A percentile compares a stretch with the other conserved stretches of the same genome.
Evolutionary conservation across 2,329 filamentous ascomycete species (phyloP).

Genomic region (Aspergillus bombycis): DNA sequence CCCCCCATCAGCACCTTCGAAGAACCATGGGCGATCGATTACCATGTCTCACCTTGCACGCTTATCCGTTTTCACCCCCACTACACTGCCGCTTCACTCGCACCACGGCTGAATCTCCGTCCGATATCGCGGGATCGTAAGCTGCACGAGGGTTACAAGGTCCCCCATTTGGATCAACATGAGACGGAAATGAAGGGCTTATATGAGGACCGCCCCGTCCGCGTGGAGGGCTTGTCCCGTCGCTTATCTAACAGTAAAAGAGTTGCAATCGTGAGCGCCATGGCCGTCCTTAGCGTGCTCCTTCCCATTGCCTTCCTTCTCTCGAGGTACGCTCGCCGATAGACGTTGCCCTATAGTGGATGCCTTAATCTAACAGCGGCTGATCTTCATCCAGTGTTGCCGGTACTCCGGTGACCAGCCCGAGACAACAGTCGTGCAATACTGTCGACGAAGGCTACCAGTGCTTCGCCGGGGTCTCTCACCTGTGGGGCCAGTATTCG

Average conservation of each 20-base stretch:
- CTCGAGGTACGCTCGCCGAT: constrained; percentile 15
- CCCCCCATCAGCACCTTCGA: background rate
- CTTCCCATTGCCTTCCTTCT: constrained; percentile 17
- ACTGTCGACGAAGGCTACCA: constrained; percentile 61
- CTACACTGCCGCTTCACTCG: background rate
- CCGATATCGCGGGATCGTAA: background rate
- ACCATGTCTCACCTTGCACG: background rate
- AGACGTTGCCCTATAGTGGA: background rate
- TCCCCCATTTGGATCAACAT: constrained; percentile 4
- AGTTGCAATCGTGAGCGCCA: constrained; percentile 9
- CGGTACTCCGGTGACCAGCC: background rate
- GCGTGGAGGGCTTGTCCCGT: background rate
- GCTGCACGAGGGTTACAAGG: background rate
- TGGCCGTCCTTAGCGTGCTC: constrained; percentile 16
- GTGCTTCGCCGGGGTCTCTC: constrained; percentile 64
- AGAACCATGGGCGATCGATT: background rate
- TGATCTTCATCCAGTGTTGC: constrained; percentile 16
- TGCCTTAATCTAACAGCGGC: background rate
- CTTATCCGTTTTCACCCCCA: background rate
- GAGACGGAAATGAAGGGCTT: constrained; percentile 20
- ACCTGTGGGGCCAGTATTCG: constrained; percentile 84
- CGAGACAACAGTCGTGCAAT: constrained; percentile 48
- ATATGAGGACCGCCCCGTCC: constrained; percentile 15
- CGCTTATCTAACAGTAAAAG: background rate
- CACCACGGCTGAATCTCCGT: constrained; percentile 1